Conservation (phyloP, 2,329 filamentous ascomycete genomes). For the Botrytis aclada region DNA sequence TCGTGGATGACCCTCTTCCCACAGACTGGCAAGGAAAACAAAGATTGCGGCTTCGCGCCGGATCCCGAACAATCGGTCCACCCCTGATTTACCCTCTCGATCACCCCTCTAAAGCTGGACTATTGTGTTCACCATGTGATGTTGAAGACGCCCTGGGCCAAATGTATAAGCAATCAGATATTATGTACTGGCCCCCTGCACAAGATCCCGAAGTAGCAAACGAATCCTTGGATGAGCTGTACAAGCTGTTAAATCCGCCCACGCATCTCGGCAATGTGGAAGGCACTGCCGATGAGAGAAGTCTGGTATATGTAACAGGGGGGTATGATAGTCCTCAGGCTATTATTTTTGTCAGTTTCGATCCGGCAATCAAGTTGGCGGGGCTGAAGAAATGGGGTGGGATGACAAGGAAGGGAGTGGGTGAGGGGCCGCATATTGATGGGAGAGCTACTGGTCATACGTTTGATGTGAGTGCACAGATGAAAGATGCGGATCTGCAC, state of each 20-base stretch:
- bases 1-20: constrained; percentile 51
- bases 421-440: constrained; percentile 33
- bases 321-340: constrained; percentile 33
- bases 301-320: constrained; percentile 46
- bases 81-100: constrained; percentile 21
- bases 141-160: constrained; percentile 28
- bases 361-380: constrained; percentile 41
- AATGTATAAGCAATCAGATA: constrained; percentile 28
- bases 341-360: constrained; percentile 45
- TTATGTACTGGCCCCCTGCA: constrained; percentile 40
- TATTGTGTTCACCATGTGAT: constrained; percentile 25
- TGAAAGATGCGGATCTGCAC: background rate
- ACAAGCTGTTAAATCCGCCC: constrained; percentile 43
- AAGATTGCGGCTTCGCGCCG: constrained; percentile 49
- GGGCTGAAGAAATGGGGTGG: constrained; percentile 34
- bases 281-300: constrained; percentile 47
- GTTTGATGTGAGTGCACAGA: background rate
- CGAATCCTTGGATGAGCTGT: constrained; percentile 39
- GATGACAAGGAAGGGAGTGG: constrained; percentile 25
- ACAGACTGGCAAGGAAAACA: constrained; percentile 38
- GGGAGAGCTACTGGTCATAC: constrained; percentile 28
- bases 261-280: constrained; percentile 39
- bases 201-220: constrained; percentile 25
- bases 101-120: constrained; percentile 13
- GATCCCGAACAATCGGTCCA: constrained; percentile 43